These are phyloP conservation scores for Lachnellula cervina DNA, from an alignment of 2,329 filamentous ascomycete species.

Conservation along the genomic window DNA sequence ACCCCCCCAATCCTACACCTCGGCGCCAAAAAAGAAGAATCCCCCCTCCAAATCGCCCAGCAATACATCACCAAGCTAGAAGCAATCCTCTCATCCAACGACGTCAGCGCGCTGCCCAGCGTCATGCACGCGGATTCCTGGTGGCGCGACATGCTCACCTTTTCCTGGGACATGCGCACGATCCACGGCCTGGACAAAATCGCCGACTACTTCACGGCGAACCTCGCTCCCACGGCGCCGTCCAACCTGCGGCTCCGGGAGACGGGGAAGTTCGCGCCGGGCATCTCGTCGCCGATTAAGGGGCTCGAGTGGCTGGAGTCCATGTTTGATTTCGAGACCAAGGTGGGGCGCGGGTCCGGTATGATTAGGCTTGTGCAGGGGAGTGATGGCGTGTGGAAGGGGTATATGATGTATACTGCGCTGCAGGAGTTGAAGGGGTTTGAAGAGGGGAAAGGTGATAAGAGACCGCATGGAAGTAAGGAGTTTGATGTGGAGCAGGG, in stretches of 20 bases:
- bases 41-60: slow-evolving; percentile 9
- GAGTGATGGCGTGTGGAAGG: slow-evolving; percentile 46
- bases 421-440: slow-evolving; percentile 49
- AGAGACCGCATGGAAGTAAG: slow-evolving; percentile 40
- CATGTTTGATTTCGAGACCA: slow-evolving; percentile 49
- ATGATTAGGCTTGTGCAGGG: slow-evolving; percentile 45
- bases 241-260: slow-evolving; percentile 2
- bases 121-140: slow-evolving; percentile 12
- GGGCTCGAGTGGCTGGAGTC: slow-evolving; percentile 51
- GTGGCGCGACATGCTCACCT: slow-evolving; percentile 37
- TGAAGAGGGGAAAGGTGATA: slow-evolving; percentile 40
- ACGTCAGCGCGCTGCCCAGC: neutral
- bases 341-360: slow-evolving; percentile 50
- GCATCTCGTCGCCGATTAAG: slow-evolving; percentile 2
- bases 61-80: slow-evolving; percentile 15
- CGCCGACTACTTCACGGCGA: slow-evolving; percentile 17
- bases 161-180: slow-evolving; percentile 38
- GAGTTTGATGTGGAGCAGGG: slow-evolving; percentile 37
- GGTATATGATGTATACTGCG: slow-evolving; percentile 57
- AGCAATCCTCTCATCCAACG: slow-evolving; percentile 7
- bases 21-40: slow-evolving; percentile 1
- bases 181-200: slow-evolving; percentile 28
- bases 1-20: slow-evolving; percentile 2
- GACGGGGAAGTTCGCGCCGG: slow-evolving; percentile 8
- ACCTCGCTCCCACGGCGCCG: slow-evolving; percentile 33